Base-by-base conservation (phyloP, 352 stramenopile species). In the Pythium grandisporangium region DNA sequence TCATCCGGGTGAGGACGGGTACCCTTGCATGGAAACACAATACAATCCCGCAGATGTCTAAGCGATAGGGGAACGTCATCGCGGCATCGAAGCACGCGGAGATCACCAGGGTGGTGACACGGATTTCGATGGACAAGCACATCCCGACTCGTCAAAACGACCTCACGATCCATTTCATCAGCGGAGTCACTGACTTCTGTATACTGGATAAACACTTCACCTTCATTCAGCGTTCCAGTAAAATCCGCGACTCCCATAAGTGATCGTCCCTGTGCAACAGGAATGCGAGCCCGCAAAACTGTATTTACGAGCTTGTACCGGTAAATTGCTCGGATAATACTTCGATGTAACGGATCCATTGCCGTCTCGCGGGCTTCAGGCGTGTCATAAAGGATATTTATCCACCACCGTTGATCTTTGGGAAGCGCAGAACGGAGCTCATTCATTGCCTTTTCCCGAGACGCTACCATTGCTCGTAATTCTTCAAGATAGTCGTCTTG, bases 221-320 rank as follows among this genome's bases (percentile, higher is more conserved):
- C 75, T 16, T 87, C 84, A 12, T 62, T 22, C 14, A 93, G 56
- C 6, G 70, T 81, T 0, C 56, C 51, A 1, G 77, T 88, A 32
- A 89, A 88, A 48, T 93, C 80, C 1, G 71, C 66, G n/a, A 93
- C 80, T 3, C 80, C 80, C 70, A 93, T 85, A 19, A 90, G 54
- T 3, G 56, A 75, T 16, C 78, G 57, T 0, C 70, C 80, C 45
- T 88, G 68, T 14, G 57, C 24, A n/a, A 93, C 66, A 5, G 74
- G 73, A 36, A 90, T 85, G 19, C 80, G 67, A 17, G 80, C 80
- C 42, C 77, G 63, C 37, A 86, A 59, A 10, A 88, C 63, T 0
- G 75, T 84, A 21, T 93, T 88, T 1, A 52, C 33, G 29, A 90
- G 52, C 13, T 70, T 65, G 47, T 90, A 90, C 48, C 75, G 48